A percentile compares a stretch with the other conserved stretches of the same genome.
Evolutionary conservation across 495 filamentous ascomycete genomes (phyloP).

Genomic region (Penicillium daleae): DNA sequence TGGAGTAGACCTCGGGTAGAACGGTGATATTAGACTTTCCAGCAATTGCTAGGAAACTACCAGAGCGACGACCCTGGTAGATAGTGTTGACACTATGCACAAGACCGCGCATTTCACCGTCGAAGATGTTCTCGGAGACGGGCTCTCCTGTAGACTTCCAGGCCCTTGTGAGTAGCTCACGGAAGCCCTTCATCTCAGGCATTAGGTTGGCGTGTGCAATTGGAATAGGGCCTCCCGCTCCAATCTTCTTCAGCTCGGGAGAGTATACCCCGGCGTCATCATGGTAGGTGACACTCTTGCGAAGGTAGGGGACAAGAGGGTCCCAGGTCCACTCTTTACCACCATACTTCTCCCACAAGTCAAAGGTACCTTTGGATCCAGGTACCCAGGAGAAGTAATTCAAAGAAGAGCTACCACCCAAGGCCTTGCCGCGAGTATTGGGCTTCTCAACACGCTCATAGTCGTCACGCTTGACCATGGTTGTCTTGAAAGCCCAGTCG

Average conservation of each 20-base stretch:
- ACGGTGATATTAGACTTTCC: constrained; percentile 55
- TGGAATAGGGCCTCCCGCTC: constrained; percentile 46
- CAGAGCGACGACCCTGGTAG: constrained; percentile 55
- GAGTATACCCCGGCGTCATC: constrained; percentile 41
- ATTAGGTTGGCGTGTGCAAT: constrained; percentile 54
- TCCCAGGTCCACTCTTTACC: constrained; percentile 58
- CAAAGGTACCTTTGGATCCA: constrained; percentile 51
- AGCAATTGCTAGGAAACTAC: constrained; percentile 48
- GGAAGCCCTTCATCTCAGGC: constrained; percentile 50
- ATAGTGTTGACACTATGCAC: constrained; percentile 54
- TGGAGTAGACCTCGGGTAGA: constrained; percentile 44
- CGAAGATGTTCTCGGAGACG: constrained; percentile 30
- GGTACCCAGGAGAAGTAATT: constrained; percentile 57
- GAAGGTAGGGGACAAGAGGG: constrained; percentile 8
- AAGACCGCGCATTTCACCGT: constrained; percentile 53
- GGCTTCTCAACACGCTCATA: constrained; percentile 62
- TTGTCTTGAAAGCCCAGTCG: constrained; percentile 61
- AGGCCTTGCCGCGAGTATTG: constrained; percentile 52
- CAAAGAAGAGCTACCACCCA: constrained; percentile 48
- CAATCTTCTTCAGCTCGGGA: constrained; percentile 43
- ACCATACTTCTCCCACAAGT: constrained; percentile 56
- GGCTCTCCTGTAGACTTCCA: constrained; percentile 42
- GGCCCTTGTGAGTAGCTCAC: constrained; percentile 50
- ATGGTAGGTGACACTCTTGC: constrained; percentile 41
- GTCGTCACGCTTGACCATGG: constrained; percentile 55